Evolutionary conservation across 2,329 filamentous ascomycete genomes (phyloP).

Genomic region (Talaromyces sp.): DNA sequence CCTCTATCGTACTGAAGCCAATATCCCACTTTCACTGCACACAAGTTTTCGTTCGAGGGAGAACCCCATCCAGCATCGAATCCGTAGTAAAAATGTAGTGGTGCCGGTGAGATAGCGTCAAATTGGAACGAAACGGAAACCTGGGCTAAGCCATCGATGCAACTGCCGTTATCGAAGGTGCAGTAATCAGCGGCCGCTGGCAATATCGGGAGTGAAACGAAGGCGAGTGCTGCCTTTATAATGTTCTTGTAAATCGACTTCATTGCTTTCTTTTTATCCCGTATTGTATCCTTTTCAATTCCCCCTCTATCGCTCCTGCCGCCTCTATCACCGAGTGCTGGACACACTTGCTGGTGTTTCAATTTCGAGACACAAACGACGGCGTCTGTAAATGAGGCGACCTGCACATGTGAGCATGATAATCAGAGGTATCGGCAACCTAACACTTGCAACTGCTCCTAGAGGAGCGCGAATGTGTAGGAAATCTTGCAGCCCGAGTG

Average conservation of each 20-base stretch:
- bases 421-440: neutral
- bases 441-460: neutral
- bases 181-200: constrained; percentile 21
- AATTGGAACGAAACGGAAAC: constrained; percentile 34
- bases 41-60: constrained; percentile 20
- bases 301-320: neutral
- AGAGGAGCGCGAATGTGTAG: neutral
- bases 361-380: neutral
- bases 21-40: constrained; percentile 35
- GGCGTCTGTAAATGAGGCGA: neutral
- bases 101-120: constrained; percentile 33
- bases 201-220: neutral
- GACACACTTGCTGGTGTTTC: neutral
- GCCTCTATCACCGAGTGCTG: neutral
- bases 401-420: constrained; percentile 1
- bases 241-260: neutral
- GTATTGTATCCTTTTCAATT: neutral
- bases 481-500: neutral
- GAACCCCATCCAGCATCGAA: constrained; percentile 29
- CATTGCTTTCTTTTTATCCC: constrained; percentile 5
- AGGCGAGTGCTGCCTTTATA: constrained; percentile 9
- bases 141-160: constrained; percentile 39
- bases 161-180: constrained; percentile 34
- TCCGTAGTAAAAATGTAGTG: constrained; percentile 34
- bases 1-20: constrained; percentile 35